Percentiles rank a stretch among this genome's conserved stretches.
Conservation (phyloP, 305 asterid genomes). For the Fraxinus dipetala region DNA sequence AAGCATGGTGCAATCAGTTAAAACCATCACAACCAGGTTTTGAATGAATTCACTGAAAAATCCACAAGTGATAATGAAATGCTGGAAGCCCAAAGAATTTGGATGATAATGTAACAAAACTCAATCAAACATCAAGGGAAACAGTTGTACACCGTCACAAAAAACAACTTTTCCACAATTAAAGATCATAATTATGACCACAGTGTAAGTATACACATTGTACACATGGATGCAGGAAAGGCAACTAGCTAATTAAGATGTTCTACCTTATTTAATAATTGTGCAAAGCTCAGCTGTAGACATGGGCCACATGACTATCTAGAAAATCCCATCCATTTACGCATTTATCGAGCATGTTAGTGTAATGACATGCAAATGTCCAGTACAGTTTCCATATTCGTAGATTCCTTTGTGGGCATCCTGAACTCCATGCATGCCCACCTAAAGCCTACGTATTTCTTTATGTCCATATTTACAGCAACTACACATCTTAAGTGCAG, state of each 20-base stretch:
- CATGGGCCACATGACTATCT: not conserved
- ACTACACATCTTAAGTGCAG: conserved; percentile 54
- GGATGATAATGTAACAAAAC: not conserved
- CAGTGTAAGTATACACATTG: not conserved
- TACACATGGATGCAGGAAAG: not conserved
- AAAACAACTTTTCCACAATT: not conserved
- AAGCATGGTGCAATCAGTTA: not conserved
- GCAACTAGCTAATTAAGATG: not conserved
- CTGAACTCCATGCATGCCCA: conserved; percentile 51
- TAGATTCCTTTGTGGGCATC: conserved; percentile 61
- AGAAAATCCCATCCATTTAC: not conserved
- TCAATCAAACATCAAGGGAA: not conserved
- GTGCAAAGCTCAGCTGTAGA: not conserved
- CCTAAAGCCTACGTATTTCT: conserved; percentile 53
- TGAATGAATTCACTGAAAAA: not conserved
- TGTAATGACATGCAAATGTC: not conserved
- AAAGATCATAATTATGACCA: not conserved
- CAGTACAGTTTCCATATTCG: conserved; percentile 18
- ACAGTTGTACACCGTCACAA: not conserved
- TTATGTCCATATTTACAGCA: conserved; percentile 86
- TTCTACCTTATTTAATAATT: not conserved
- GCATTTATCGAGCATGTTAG: not conserved
- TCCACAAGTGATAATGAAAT: not conserved
- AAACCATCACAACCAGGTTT: not conserved
- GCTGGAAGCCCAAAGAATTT: not conserved